Conservation (phyloP, 1,284 basidiomycete species). For the Xerocomus alliaceus region DNA sequence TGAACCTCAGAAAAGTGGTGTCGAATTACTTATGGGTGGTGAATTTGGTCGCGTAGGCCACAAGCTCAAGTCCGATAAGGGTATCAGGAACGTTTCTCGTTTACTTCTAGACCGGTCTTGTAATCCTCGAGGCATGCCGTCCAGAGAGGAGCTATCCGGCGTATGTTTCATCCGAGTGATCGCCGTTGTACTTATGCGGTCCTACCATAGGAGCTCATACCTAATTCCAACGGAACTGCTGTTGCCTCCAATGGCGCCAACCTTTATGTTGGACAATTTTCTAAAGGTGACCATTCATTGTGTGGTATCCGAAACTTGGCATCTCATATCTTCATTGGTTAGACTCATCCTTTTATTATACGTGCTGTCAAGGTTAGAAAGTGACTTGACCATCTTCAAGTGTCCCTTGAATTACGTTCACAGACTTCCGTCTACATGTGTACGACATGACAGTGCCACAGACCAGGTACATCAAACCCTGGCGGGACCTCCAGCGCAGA, state of each 20-base stretch:
- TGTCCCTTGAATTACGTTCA: conserved; percentile 16
- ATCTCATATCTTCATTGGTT: conserved; percentile 6
- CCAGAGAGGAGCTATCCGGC: conserved; percentile 60
- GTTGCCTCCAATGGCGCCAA: conserved; percentile 84
- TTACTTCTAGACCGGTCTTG: conserved; percentile 52
- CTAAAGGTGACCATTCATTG: conserved; percentile 59
- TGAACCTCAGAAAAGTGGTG: conserved; percentile 75
- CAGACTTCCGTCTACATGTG: conserved; percentile 87
- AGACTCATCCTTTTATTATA: conserved; percentile 86
- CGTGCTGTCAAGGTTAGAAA: conserved; percentile 74
- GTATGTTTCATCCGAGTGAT: conserved; percentile 45
- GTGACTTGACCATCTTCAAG: not conserved
- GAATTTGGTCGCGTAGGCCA: conserved; percentile 81
- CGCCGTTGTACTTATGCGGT: conserved; percentile 7
- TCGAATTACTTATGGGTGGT: conserved; percentile 76
- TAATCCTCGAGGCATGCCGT: conserved; percentile 45
- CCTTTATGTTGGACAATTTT: conserved; percentile 94
- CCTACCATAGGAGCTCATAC: conserved; percentile 69
- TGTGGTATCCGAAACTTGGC: no score
- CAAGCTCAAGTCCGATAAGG: conserved; percentile 51
- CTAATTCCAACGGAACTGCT: conserved; percentile 86
- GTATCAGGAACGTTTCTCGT: conserved; percentile 53
- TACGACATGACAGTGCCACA: conserved; percentile 79
- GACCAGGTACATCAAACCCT: conserved; percentile 25
- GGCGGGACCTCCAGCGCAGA: conserved; percentile 22